Evolutionary conservation across 2,329 filamentous ascomycete genomes (phyloP), one percentile per base, ranked within the genome.

Genomic region (Ophiostoma novo-ulmi): DNA sequence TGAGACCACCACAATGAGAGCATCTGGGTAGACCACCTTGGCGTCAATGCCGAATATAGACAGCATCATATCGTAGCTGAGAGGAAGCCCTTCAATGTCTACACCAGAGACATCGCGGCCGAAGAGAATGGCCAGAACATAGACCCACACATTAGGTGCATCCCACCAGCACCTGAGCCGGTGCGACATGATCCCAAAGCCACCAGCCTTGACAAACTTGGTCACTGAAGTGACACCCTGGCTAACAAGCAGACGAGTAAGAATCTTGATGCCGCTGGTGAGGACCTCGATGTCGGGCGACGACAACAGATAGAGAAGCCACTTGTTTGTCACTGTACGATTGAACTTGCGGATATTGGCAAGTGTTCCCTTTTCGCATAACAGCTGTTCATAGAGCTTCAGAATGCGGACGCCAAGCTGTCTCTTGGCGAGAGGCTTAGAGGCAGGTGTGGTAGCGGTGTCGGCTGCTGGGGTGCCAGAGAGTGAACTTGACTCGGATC

Each of bases 261-360:
- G 82, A 69, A 99, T 94, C 76, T 91, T 94, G 74, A 89, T 87
- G 17, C 92, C 92, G 69, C 93, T 86, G 17, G 93, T 84, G 13
- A 97, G 90, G 31, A 97, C 89, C 74, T 93, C 90, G 6, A 91
- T 85, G 72, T 98, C 91, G 73, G 92, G 88, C 77, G 97, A 94
- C 8, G 92, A 92, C 68, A 98, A 85, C 17, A 99, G 86, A 79
- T 97, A 97, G 17, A 99, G 82, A 17, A 97, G 85, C 94, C 94
- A 97, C 90, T 97, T 97, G 75, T 97, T 97, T 31, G 94, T 97
- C 10, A 99, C 94, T 1, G 94, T 96, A 77, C 91, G 91, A 5
- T 93, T 92, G 82, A 99, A 98, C 75, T 93, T 95, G 77, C 89
- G 88, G 70, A 97, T 91, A 73, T 90, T 88, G 17, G 82, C 82